Percentiles rank a stretch among this genome's conserved stretches.
Conservation (phyloP, 208 protist species). For the Leishmania amazonensis region DNA sequence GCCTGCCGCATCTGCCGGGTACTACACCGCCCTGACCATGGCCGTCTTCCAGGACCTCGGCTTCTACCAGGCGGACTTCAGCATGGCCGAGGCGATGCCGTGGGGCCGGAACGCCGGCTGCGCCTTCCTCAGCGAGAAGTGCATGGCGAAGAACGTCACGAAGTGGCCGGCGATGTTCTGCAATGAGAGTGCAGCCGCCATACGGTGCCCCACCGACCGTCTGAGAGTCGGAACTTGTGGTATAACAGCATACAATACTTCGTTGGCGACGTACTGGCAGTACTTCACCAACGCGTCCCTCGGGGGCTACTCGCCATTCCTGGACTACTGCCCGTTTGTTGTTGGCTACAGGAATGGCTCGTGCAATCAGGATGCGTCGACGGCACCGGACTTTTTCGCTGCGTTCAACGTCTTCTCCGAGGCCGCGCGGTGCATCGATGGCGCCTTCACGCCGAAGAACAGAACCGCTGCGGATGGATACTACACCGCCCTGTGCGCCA, state of each 20-base stretch:
- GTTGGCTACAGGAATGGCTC: too few species aligned
- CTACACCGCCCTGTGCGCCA: neutral
- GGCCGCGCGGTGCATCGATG: constrained; percentile 3
- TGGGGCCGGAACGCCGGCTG: constrained; percentile 74
- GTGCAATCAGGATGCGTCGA: neutral
- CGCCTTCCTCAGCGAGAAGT: constrained; percentile 46
- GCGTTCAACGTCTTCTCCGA: neutral
- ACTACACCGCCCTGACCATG: constrained; percentile 79
- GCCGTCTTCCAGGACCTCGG: constrained; percentile 77
- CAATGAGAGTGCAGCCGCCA: too few species aligned
- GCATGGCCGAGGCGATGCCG: constrained; percentile 60
- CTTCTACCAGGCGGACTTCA: constrained; percentile 78
- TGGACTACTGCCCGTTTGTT: neutral
- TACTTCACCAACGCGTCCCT: neutral
- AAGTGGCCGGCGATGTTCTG: constrained; percentile 64
- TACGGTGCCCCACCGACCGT: neutral
- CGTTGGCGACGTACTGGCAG: neutral
- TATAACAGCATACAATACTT: fast-evolving
- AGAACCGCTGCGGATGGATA: too few species aligned
- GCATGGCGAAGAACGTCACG: constrained; percentile 35
- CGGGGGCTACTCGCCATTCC: neutral
- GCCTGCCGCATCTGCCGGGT: constrained; percentile 22
- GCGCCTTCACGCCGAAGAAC: neutral
- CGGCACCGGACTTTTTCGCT: fast-evolving
- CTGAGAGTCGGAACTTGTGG: neutral